phyloP scores from a whole-genome alignment of 2,329 filamentous ascomycete genomes.

The Aspergillus proliferans region DNA sequence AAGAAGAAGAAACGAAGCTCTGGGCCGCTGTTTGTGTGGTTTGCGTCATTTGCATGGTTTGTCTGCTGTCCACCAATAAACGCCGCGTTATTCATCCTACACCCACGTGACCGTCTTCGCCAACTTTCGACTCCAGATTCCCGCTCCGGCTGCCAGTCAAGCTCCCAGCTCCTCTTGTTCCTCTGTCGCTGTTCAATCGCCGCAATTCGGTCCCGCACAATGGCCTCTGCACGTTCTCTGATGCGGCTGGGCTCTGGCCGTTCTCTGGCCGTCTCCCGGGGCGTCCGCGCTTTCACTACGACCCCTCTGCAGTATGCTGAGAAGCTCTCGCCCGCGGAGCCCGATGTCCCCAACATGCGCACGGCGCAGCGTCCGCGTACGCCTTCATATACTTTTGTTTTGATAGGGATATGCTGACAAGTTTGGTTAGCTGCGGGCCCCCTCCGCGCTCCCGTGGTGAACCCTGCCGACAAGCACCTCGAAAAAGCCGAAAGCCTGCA shows the following conservation, averaged over 20 bases:
- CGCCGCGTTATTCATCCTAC: conserved; percentile 12
- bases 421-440: conserved; percentile 45
- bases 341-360: conserved; percentile 62
- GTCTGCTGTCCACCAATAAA: conserved; percentile 13
- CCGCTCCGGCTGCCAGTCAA: conserved; percentile 1
- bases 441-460: conserved; percentile 73
- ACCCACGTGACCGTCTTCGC: conserved; percentile 14
- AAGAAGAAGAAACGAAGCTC: conserved; percentile 18
- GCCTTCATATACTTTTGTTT: conserved; percentile 7
- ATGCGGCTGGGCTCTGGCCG: conserved; percentile 39
- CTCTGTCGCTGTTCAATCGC: conserved; percentile 12
- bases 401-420: background rate
- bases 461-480: conserved; percentile 88
- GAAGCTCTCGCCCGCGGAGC: conserved; percentile 49
- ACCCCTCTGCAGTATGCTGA: conserved; percentile 36
- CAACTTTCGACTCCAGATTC: conserved; percentile 22
- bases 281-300: conserved; percentile 33
- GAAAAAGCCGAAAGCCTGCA: conserved; percentile 83
- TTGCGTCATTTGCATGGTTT: conserved; percentile 18
- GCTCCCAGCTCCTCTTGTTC: conserved; percentile 18
- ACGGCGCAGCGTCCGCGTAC: conserved; percentile 49
- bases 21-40: conserved; percentile 16
- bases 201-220: conserved; percentile 29
- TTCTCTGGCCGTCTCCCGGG: conserved; percentile 30
- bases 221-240: conserved; percentile 42